Base-by-base conservation (phyloP, 306 rosid species). In the Astragalus glycyphyllos region DNA sequence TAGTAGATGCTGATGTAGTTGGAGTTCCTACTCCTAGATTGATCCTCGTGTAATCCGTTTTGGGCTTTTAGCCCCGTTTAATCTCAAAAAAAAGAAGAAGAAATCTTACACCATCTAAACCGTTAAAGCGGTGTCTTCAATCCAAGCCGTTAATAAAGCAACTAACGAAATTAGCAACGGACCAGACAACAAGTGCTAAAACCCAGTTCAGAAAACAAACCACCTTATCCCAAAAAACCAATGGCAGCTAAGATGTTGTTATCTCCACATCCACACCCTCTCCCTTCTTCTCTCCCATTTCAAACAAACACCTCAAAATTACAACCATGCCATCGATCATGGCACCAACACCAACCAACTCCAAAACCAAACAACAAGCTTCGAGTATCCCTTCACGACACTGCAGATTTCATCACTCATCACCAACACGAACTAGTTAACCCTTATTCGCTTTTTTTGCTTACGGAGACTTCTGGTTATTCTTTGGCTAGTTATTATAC, bases 401-500 rank as follows among this genome's bases (percentile, higher is more conserved):
- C 72, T 29, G 40, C 79, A 1, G 76, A 84, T 12, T 72, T 8
- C 66, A 58, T 78, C 78, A 55, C 57, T 12, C 79, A 79, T 14
- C 80, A 66, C 0, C 63, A 76, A 29, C 74, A 66, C 2, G 23
- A 20, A 2, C 70, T 37, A 15, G 48, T 69, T 1, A 77, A 79
- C 79, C 83, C 89, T 2, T 23, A 68, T 45, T 61, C 83, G 37
- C 70, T 85, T 5, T 8, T 82, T 0, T 67, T 81, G 4, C 75
- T 84, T 1, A 78, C 95, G 7, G 97, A 89, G 4, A 75, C 60
- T 7, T 53, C 16, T 26, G 96, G 98, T 35, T 90, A 94, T 46
- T 94, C 97, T 26, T 11, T 72, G 79, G 97, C 97, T 48, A 94
- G 96, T 68, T 90, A 94, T 82, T 94, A 94, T 59, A 94, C 98